Conservation (phyloP, 805 yeast species). For the Saccharomycopsis amapae region DNA sequence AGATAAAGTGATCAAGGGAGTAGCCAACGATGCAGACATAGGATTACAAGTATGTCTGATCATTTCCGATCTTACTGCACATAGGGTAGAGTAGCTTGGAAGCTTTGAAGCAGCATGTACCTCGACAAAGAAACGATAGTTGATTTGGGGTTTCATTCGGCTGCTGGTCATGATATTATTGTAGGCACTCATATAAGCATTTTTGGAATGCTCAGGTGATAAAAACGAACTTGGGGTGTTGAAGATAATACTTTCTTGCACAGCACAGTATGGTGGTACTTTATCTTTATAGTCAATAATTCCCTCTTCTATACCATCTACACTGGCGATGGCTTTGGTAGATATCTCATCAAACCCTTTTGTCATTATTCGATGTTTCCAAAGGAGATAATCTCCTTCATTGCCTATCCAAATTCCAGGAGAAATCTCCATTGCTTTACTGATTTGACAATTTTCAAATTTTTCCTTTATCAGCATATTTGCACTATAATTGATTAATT, state of each 20-base stretch:
- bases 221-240: not conserved
- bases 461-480: constrained; percentile 68
- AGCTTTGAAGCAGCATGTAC: too few species aligned
- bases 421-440: constrained; percentile 44
- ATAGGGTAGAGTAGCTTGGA: too few species aligned
- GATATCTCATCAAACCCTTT: not conserved
- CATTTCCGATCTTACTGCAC: too few species aligned
- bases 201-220: not conserved
- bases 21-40: too few species aligned
- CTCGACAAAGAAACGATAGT: too few species aligned
- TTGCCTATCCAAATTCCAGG: constrained; percentile 76
- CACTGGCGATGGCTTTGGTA: not conserved
- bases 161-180: too few species aligned
- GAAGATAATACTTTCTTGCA: constrained; percentile 14
- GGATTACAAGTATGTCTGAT: too few species aligned
- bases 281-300: too few species aligned
- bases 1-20: constrained; percentile 34
- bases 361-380: constrained; percentile 3
- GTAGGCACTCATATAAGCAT: too few species aligned
- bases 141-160: too few species aligned
- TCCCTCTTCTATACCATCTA: not conserved
- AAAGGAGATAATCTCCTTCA: constrained; percentile 55
- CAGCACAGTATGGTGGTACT: constrained; percentile 15
- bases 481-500: constrained; percentile 55
- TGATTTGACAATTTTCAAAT: constrained; percentile 77